phyloP scores from a whole-genome alignment of 2,329 filamentous ascomycete species.

The Pestalotiopsis sp. region DNA sequence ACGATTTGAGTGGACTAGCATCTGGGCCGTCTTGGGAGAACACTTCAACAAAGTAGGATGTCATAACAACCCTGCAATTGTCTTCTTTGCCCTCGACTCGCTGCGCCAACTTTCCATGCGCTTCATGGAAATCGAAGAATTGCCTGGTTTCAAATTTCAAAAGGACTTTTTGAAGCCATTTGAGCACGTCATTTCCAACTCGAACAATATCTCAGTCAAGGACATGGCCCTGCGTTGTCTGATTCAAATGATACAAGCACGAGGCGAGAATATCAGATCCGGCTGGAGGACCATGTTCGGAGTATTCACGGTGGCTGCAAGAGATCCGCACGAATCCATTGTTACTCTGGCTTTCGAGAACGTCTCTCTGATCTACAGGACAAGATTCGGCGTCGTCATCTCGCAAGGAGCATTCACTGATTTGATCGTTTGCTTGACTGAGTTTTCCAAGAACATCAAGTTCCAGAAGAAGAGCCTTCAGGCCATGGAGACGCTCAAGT shows the following conservation, averaged over 20 bases:
- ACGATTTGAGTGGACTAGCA: constrained; percentile 96
- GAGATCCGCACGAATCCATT: constrained; percentile 91
- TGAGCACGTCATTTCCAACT: constrained; percentile 95
- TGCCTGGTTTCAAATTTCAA: constrained; percentile 99
- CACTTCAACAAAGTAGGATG: constrained; percentile 99
- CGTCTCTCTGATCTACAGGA: constrained; percentile 93
- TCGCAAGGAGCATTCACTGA: constrained; percentile 97
- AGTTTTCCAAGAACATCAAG: constrained; percentile 97
- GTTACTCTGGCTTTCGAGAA: constrained; percentile 97
- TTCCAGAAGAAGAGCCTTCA: constrained; percentile 99
- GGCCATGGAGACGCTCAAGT: constrained; percentile 92
- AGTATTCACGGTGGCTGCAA: constrained; percentile 93
- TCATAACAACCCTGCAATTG: constrained; percentile 93
- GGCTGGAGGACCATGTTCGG: constrained; percentile 99
- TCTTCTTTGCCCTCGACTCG: constrained; percentile 96
- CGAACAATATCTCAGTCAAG: constrained; percentile 87
- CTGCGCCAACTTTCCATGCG: constrained; percentile 95
- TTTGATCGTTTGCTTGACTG: constrained; percentile 91
- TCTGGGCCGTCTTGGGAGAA: constrained; percentile 96
- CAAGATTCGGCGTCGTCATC: constrained; percentile 92
- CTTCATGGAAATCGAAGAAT: constrained; percentile 97
- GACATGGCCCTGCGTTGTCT: constrained; percentile 96
- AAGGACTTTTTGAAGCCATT: constrained; percentile 99
- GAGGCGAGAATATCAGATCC: constrained; percentile 94
- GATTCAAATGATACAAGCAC: constrained; percentile 98